Evolutionary conservation across 2,329 filamentous ascomycete species (phyloP), one percentile per base, ranked within the genome.

Genomic region (Trichocomaceae sp.): DNA sequence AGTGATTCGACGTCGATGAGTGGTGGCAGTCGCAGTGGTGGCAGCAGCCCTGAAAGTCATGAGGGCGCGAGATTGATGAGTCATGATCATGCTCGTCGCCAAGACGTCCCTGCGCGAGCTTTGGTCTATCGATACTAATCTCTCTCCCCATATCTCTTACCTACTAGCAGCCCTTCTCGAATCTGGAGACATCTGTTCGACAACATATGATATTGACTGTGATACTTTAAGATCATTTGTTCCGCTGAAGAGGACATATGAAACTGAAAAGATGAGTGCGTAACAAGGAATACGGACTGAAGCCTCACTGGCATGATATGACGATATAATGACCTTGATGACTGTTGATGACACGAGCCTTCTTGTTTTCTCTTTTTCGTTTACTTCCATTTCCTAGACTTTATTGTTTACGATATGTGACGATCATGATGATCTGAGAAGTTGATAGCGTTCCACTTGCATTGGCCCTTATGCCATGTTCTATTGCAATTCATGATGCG

Each of bases 1-100:
- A 77, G 60, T 15, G 69, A 73, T 56, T 64, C 62, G 8, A 70
- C 66, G 33, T 69, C 63, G n/a, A 46, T 42, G 29, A 69, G 69
- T 59, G 77, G 74, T 49, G 75, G 69, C 2, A 79, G 75, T 58
- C 72, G 74, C 45, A 82, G 79, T 64, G 79, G 79, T 49, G 79
- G 76, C 15, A 80, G 79, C 62, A 83, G 81, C 64, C 80, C 81
- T 13, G 66, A 71, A 57, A 68, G 63, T 54, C 67, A 66, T 42
- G 65, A 63, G 23, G 60, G 62, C 3, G 59, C 58, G 31, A 59
- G 60, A 22, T 29, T 57, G 55, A 54, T 54, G 52, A 50, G 12
- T 42, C 48, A 65, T 56, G 60, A 57, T 23, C 58, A 58, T 45
- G 62, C 63, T 31, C 61, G 59, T 41, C 61, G 59, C 47, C 46